These are phyloP conservation scores for Ascochyta viciae-villosae DNA, from an alignment of 2,329 filamentous ascomycete genomes.

Conservation along the genomic window DNA sequence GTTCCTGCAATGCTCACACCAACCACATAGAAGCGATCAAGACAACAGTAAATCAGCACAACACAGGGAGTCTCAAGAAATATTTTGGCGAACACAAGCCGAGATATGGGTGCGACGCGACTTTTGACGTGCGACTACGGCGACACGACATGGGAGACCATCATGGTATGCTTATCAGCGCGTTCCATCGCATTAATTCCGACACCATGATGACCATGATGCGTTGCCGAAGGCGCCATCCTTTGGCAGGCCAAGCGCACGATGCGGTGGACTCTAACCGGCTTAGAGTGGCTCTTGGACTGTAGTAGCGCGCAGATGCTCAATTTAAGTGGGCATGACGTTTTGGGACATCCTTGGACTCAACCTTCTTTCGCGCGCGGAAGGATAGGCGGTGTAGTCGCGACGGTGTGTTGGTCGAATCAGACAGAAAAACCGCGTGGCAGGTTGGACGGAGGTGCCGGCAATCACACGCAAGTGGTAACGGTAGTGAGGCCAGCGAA, in stretches of 20 bases:
- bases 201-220: constrained; percentile 29
- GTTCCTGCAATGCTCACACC: constrained; percentile 8
- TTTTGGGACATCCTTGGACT: constrained; percentile 22
- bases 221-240: constrained; percentile 24
- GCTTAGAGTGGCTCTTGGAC: constrained; percentile 14
- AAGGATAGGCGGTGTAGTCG: constrained; percentile 14
- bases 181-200: constrained; percentile 20
- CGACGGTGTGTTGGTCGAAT: not conserved
- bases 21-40: constrained; percentile 6
- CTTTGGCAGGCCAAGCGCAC: constrained; percentile 6
- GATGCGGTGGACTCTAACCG: constrained; percentile 3
- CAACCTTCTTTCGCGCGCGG: constrained; percentile 2
- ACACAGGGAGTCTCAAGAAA: constrained; percentile 4
- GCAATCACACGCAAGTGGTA: not conserved
- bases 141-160: constrained; percentile 16
- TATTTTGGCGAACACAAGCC: constrained; percentile 9
- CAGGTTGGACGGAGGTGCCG: not conserved
- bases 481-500: not conserved
- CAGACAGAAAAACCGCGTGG: not conserved
- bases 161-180: constrained; percentile 29
- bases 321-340: constrained; percentile 21
- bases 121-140: constrained; percentile 14
- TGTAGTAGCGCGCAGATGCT: constrained; percentile 24
- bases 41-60: constrained; percentile 11
- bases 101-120: constrained; percentile 10